A percentile compares a stretch with the other conserved stretches of the same genome.
phyloP scores from a whole-genome alignment of 2,329 filamentous ascomycete species.

The Diaporthe batatas region DNA sequence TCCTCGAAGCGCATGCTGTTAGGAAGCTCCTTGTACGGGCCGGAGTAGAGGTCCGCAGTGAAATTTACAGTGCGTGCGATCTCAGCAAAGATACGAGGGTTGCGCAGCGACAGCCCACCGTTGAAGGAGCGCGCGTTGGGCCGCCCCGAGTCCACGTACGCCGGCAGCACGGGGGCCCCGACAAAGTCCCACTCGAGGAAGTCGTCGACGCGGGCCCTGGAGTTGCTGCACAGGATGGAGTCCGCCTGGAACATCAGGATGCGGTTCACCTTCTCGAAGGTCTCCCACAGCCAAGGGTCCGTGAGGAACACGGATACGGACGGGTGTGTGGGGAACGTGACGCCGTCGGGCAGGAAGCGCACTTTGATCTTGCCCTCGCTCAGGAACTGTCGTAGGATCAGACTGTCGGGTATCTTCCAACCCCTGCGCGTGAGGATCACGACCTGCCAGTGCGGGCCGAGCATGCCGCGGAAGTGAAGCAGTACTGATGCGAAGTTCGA shows the following conservation, averaged over 20 bases:
- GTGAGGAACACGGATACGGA: constrained; percentile 55
- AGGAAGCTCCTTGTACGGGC: background rate
- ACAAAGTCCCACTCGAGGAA: constrained; percentile 53
- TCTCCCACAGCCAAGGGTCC: constrained; percentile 53
- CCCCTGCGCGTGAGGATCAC: constrained; percentile 31
- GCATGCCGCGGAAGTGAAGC: constrained; percentile 32
- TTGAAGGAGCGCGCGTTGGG: constrained; percentile 47
- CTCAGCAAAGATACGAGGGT: constrained; percentile 45
- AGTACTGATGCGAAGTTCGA: constrained; percentile 31
- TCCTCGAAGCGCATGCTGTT: constrained; percentile 44
- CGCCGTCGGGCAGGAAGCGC: constrained; percentile 52
- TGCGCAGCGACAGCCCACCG: constrained; percentile 51
- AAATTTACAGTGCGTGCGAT: constrained; percentile 35
- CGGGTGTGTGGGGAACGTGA: constrained; percentile 49
- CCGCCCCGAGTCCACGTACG: constrained; percentile 14
- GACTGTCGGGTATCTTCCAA: constrained; percentile 20
- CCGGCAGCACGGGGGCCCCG: constrained; percentile 48
- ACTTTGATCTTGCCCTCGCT: constrained; percentile 52
- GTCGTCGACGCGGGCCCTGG: constrained; percentile 50
- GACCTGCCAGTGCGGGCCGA: constrained; percentile 30
- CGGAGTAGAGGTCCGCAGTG: constrained; percentile 16
- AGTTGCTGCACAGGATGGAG: constrained; percentile 53
- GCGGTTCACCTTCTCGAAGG: constrained; percentile 50
- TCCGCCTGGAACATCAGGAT: constrained; percentile 56
- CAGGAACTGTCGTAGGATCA: constrained; percentile 23